These are phyloP conservation scores for Reutealis trisperma DNA, from an alignment of 345 rosid species.

Conservation along the genomic window DNA sequence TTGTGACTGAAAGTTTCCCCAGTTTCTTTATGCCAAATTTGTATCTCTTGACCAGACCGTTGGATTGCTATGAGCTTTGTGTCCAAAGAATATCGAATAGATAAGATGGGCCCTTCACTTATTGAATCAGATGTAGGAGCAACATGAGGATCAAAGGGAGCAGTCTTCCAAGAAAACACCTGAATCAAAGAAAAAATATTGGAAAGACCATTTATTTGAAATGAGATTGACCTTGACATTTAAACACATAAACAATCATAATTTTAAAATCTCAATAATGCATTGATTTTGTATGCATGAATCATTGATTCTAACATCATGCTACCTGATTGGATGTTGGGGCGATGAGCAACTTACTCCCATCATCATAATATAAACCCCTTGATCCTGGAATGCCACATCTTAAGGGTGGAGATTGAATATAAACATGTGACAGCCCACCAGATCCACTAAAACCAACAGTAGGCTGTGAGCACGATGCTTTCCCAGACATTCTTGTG, in stretches of 20 bases:
- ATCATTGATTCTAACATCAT: conserved; percentile 11
- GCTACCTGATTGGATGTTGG: conserved; percentile 67
- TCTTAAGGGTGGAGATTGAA: conserved; percentile 66
- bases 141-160: conserved; percentile 60
- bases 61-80: conserved; percentile 77
- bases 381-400: conserved; percentile 69
- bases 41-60: conserved; percentile 68
- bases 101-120: conserved; percentile 73
- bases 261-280: background rate
- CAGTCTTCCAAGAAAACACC: conserved; percentile 86
- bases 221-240: background rate
- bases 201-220: conserved; percentile 11
- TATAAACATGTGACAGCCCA: conserved; percentile 80
- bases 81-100: conserved; percentile 81
- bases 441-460: conserved; percentile 61
- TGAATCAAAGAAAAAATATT: conserved; percentile 28
- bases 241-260: conserved; percentile 1
- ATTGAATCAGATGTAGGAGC: conserved; percentile 73
- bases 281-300: background rate
- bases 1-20: conserved; percentile 56
- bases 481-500: conserved; percentile 54
- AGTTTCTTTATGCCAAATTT: conserved; percentile 76
- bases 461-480: conserved; percentile 66
- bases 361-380: conserved; percentile 90
- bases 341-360: conserved; percentile 66